Percentiles rank a stretch among this genome's conserved stretches.
Conservation (phyloP, 2,329 filamentous ascomycete species). For the Penicillium sp. region DNA sequence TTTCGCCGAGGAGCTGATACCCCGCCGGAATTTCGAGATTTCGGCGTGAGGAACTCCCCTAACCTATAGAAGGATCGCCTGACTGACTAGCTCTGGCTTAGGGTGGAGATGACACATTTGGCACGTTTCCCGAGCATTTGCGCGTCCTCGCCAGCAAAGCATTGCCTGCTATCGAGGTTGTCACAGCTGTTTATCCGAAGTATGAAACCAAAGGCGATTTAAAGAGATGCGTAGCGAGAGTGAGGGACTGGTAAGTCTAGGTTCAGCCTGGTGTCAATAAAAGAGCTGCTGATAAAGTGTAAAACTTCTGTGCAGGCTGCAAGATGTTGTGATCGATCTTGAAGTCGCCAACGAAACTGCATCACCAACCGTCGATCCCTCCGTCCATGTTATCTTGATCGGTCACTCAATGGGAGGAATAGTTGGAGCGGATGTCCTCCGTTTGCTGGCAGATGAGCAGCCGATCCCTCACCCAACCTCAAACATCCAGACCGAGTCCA, state of each 20-base stretch:
- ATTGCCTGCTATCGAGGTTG: constrained; percentile 42
- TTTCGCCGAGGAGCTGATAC: neutral
- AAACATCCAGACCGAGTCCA: constrained; percentile 17
- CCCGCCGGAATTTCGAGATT: constrained; percentile 2
- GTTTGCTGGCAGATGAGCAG: constrained; percentile 68
- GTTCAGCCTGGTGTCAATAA: neutral
- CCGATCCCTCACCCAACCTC: constrained; percentile 41
- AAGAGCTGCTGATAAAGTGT: neutral
- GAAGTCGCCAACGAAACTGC: constrained; percentile 78
- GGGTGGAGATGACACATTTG: constrained; percentile 51
- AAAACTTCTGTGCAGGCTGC: constrained; percentile 56
- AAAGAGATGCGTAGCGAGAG: constrained; percentile 44
- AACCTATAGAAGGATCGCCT: neutral
- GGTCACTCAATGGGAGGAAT: constrained; percentile 94
- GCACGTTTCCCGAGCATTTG: constrained; percentile 45
- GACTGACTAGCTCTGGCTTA: constrained; percentile 21
- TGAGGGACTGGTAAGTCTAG: constrained; percentile 46
- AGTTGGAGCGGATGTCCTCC: constrained; percentile 81
- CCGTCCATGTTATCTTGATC: constrained; percentile 73
- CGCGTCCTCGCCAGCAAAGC: constrained; percentile 41
- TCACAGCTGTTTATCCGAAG: constrained; percentile 46
- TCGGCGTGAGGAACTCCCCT: neutral
- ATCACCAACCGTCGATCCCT: constrained; percentile 80
- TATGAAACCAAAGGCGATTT: constrained; percentile 50
- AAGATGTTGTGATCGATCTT: constrained; percentile 88